Evolutionary conservation across 176 grass and related monocot genomes (phyloP), one percentile per base, ranked within the genome.

Genomic region (Paspalum vaginatum): DNA sequence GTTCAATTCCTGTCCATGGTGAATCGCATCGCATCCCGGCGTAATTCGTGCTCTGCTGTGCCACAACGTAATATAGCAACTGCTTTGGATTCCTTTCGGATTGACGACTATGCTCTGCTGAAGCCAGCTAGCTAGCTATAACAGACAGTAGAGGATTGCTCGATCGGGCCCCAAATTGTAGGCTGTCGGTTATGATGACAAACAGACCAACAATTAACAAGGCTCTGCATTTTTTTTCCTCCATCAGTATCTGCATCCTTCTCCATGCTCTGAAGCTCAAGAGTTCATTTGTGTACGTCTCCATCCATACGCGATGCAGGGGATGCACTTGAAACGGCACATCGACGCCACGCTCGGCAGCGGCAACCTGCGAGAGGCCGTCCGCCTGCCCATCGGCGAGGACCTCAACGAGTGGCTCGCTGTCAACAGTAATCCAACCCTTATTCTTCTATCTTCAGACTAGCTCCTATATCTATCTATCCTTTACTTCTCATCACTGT

Each of bases 361-460:
- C 26, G 92, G 96, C 8, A 93, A 89, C 81, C 56, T 98, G 38
- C 88, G 81, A 44, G 96, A 98, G 56, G 96, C 87, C 20, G 92
- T 98, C 7, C 86, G 90, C 27, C 75, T 98, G 68, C 96, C 96
- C 1, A 57, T 90, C 17, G 96, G 96, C 83, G 96, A 91, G 70
- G 92, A 98, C 71, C 54, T 85, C 9, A 93, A 98, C 24, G 96
- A 95, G 82, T 98, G 96, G 96, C 84, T 98, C 2, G 90, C 96
- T 17, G 90, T 98, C 67, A 98, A 98, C 64, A 91, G 96, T 98
- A 83, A 60, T 59, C 18, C 15, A 82, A 58, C 66, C 25, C 65
- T 79, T 62, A 0, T 81, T 55, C 20, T 27, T 15, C n/a, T n/a
- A n/a, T n/a, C n/a, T n/a, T n/a, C n/a, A n/a, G n/a, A n/a, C n/a